phyloP scores from a whole-genome alignment of 305 asterid species.

The Fraxinus albicans region DNA sequence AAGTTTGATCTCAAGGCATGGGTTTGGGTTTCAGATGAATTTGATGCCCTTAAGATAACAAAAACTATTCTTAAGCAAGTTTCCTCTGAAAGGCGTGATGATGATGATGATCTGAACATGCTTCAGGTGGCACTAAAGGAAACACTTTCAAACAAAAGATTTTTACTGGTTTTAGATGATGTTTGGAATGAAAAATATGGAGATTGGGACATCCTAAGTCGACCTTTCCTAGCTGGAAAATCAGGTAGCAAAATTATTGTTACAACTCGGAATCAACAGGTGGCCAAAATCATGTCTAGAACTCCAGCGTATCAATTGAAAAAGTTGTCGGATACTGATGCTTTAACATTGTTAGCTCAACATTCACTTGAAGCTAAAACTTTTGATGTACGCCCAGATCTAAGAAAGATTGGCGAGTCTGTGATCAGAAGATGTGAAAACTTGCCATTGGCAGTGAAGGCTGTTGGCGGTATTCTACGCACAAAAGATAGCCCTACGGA shows the following conservation, averaged over 20 bases:
- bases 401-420: background rate
- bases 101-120: background rate
- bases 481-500: too few relatives aligned
- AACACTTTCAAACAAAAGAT: background rate
- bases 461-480: background rate
- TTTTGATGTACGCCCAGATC: background rate
- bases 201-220: slow-evolving; percentile 12
- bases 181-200: slow-evolving; percentile 12
- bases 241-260: slow-evolving; percentile 1
- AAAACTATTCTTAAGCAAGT: background rate
- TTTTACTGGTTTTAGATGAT: slow-evolving; percentile 19
- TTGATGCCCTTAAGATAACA: background rate
- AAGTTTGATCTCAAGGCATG: background rate
- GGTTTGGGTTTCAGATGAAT: background rate
- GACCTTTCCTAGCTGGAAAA: slow-evolving; percentile 3
- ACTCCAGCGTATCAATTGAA: background rate
- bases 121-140: background rate
- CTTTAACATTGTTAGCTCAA: slow-evolving; percentile 3
- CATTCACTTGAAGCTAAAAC: background rate
- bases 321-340: background rate
- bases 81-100: background rate
- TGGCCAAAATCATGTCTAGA: background rate
- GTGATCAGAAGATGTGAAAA: background rate
- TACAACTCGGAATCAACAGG: background rate
- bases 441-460: background rate